A percentile compares a stretch with the other conserved stretches of the same genome.
Conservation (phyloP, 2,329 filamentous ascomycete species). For the Claviceps humidiphila region DNA sequence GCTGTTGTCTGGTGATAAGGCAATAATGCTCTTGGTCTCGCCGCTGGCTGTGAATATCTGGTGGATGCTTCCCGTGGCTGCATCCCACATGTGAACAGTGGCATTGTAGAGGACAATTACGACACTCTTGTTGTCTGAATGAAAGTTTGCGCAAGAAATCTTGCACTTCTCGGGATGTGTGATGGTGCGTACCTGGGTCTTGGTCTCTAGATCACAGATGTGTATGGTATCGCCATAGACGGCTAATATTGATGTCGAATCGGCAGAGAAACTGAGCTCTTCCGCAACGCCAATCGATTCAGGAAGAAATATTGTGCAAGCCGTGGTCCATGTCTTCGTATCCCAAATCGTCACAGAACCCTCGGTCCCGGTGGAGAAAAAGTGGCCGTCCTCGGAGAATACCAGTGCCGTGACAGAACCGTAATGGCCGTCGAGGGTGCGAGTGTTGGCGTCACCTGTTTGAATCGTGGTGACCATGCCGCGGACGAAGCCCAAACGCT, state of each 20-base stretch:
- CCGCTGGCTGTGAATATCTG: conserved; percentile 7
- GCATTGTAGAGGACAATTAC: conserved; percentile 6
- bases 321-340: not conserved
- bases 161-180: conserved; percentile 4
- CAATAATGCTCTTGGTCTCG: conserved; percentile 7
- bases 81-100: conserved; percentile 6
- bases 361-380: conserved; percentile 6
- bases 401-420: conserved; percentile 6
- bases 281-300: conserved; percentile 6
- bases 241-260: conserved; percentile 6
- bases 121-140: conserved; percentile 4
- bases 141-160: conserved; percentile 7
- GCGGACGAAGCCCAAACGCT: conserved; percentile 10
- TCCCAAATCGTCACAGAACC: conserved; percentile 6
- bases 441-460: conserved; percentile 5
- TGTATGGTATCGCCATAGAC: conserved; percentile 6
- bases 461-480: conserved; percentile 6
- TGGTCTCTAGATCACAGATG: conserved; percentile 6
- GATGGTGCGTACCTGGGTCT: not conserved
- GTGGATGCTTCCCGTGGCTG: not conserved
- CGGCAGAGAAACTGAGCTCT: conserved; percentile 6
- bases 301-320: conserved; percentile 6
- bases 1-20: conserved; percentile 6
- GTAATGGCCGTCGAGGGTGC: conserved; percentile 6
- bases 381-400: conserved; percentile 6